Conservation (phyloP, 176 grass and related monocot species). For the Dactylis glomerata region DNA sequence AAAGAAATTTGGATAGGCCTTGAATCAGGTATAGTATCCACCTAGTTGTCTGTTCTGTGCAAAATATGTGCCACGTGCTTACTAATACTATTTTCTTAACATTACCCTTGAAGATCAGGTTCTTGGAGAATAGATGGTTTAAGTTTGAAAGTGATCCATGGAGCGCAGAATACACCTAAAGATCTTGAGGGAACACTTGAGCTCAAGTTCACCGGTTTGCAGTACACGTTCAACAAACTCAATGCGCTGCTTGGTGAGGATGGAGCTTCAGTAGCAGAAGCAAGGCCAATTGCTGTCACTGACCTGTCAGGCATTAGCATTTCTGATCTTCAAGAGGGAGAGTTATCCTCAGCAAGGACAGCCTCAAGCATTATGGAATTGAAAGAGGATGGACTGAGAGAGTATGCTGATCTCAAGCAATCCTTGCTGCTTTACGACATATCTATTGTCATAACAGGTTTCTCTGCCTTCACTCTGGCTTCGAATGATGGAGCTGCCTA, state of each 20-base stretch:
- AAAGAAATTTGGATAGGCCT: constrained; percentile 89
- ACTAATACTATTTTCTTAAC: not conserved
- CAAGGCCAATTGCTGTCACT: constrained; percentile 40
- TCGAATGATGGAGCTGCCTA: constrained; percentile 51
- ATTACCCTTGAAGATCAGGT: constrained; percentile 63
- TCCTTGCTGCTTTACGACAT: constrained; percentile 74
- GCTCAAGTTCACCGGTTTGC: constrained; percentile 55
- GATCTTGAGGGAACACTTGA: constrained; percentile 31
- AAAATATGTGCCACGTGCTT: not conserved
- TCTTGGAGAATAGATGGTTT: constrained; percentile 86
- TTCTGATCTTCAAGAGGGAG: constrained; percentile 38
- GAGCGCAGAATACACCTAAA: constrained; percentile 19
- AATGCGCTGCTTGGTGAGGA: constrained; percentile 54
- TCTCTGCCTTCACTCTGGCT: constrained; percentile 53
- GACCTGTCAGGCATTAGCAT: constrained; percentile 55
- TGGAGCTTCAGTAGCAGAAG: constrained; percentile 62
- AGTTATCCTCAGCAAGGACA: constrained; percentile 24
- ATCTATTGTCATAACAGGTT: constrained; percentile 66
- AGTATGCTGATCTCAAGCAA: constrained; percentile 83
- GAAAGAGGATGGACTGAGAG: constrained; percentile 67
- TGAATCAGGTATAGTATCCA: constrained; percentile 66
- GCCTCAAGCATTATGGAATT: constrained; percentile 17
- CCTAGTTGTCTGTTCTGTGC: not conserved
- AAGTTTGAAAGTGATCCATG: constrained; percentile 67
- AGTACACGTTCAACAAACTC: constrained; percentile 66